A percentile compares a stretch with the other conserved stretches of the same genome.
Evolutionary conservation across 2,329 filamentous ascomycete species (phyloP).

Genomic region (Aspergillus alliaceus): DNA sequence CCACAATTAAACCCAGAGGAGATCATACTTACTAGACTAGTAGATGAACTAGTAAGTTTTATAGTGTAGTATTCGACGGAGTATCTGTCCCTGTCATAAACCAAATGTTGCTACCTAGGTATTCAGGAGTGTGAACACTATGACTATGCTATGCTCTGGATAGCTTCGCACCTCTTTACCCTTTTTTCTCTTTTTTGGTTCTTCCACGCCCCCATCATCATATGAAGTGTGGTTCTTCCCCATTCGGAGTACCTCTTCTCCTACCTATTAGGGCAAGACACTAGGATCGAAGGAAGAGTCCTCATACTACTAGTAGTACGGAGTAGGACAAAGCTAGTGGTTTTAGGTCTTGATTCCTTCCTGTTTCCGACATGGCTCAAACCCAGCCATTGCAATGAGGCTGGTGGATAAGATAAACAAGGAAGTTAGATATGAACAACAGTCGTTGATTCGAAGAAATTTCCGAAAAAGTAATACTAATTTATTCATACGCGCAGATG

Average conservation of each 20-base stretch:
- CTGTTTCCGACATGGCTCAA: neutral
- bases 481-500: slow-evolving; percentile 15
- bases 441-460: slow-evolving; percentile 7
- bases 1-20: neutral
- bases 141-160: neutral
- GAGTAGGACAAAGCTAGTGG: neutral
- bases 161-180: neutral
- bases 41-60: neutral
- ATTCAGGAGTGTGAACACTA: no score
- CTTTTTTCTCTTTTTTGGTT: no score
- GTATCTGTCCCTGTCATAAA: no score
- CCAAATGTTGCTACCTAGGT: neutral
- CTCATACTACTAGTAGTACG: neutral
- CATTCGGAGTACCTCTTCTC: neutral
- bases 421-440: neutral
- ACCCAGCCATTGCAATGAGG: neutral
- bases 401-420: neutral
- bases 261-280: neutral
- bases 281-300: neutral
- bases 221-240: neutral
- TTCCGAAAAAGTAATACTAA: slow-evolving; percentile 16
- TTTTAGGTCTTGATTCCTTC: neutral
- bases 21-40: neutral
- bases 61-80: no score
- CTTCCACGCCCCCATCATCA: no score